phyloP scores from a whole-genome alignment of 2,329 filamentous ascomycete species.

The Xylaria polymorpha region DNA sequence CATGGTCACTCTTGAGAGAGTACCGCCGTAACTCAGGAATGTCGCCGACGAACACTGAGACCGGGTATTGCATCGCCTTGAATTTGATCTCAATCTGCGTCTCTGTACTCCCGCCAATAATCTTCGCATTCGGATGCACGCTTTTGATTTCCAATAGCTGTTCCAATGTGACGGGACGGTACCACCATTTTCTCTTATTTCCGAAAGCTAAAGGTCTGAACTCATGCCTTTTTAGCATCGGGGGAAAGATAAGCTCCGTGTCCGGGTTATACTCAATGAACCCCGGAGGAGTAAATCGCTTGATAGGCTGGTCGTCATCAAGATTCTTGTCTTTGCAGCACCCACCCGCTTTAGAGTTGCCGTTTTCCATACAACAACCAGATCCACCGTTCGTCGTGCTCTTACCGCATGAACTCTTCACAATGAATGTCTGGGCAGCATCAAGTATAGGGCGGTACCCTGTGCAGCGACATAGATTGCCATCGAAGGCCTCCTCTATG shows the following conservation, averaged over 20 bases:
- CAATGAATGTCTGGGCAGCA: constrained; percentile 89
- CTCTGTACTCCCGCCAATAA: constrained; percentile 95
- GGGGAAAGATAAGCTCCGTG: constrained; percentile 95
- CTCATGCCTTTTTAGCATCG: constrained; percentile 82
- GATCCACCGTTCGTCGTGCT: constrained; percentile 61
- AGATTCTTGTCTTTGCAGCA: constrained; percentile 76
- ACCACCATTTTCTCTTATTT: constrained; percentile 95
- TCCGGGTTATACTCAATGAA: constrained; percentile 96
- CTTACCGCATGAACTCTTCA: constrained; percentile 63
- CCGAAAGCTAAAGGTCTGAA: constrained; percentile 87
- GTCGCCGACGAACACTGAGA: constrained; percentile 92
- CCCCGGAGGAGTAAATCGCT: constrained; percentile 83
- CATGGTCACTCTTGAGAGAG: constrained; percentile 78
- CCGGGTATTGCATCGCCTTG: constrained; percentile 90
- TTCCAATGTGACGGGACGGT: constrained; percentile 84
- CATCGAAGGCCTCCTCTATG: constrained; percentile 96
- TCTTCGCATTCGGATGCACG: constrained; percentile 84
- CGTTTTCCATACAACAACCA: constrained; percentile 79
- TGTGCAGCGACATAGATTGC: constrained; percentile 94
- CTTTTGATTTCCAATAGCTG: constrained; percentile 94
- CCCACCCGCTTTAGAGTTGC: constrained; percentile 60
- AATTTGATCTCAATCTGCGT: constrained; percentile 99
- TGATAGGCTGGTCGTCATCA: constrained; percentile 65
- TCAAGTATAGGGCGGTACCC: constrained; percentile 95
- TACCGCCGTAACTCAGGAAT: constrained; percentile 90